A percentile compares a stretch with the other conserved stretches of the same genome.
Evolutionary conservation across 495 filamentous ascomycete genomes (phyloP).

Genomic region (Cryomyces minteri): DNA sequence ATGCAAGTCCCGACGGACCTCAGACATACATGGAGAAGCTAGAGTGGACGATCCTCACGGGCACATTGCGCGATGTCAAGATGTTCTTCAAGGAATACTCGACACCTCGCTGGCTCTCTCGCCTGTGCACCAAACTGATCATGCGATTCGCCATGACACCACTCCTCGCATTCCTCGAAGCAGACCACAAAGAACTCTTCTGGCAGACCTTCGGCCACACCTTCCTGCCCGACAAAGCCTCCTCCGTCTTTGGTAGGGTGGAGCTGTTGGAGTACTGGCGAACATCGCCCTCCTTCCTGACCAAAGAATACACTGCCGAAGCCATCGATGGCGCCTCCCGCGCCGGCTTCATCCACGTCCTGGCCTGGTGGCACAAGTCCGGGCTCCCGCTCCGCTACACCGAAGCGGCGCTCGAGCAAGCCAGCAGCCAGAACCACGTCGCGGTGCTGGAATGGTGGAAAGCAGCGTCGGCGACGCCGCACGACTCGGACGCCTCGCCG

Average conservation of each 20-base stretch:
- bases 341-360: constrained; percentile 61
- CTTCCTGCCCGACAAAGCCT: constrained; percentile 68
- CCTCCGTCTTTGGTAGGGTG: constrained; percentile 66
- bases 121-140: constrained; percentile 67
- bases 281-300: constrained; percentile 53
- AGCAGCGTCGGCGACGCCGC: constrained; percentile 21
- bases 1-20: constrained; percentile 27
- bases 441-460: constrained; percentile 85
- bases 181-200: constrained; percentile 59
- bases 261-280: constrained; percentile 83
- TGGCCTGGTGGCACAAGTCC: constrained; percentile 82
- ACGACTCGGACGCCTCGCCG: constrained; percentile 2
- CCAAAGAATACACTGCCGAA: constrained; percentile 60
- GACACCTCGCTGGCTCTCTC: constrained; percentile 54
- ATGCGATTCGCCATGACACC: constrained; percentile 73
- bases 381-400: constrained; percentile 68
- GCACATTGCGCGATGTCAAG: constrained; percentile 43
- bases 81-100: constrained; percentile 45
- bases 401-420: constrained; percentile 70
- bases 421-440: constrained; percentile 66
- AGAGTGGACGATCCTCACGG: constrained; percentile 66
- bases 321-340: constrained; percentile 74
- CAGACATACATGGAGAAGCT: constrained; percentile 31
- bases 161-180: constrained; percentile 65
- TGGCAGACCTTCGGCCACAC: constrained; percentile 65